Conservation (phyloP, 805 yeast species). For the Candida schatavii region DNA sequence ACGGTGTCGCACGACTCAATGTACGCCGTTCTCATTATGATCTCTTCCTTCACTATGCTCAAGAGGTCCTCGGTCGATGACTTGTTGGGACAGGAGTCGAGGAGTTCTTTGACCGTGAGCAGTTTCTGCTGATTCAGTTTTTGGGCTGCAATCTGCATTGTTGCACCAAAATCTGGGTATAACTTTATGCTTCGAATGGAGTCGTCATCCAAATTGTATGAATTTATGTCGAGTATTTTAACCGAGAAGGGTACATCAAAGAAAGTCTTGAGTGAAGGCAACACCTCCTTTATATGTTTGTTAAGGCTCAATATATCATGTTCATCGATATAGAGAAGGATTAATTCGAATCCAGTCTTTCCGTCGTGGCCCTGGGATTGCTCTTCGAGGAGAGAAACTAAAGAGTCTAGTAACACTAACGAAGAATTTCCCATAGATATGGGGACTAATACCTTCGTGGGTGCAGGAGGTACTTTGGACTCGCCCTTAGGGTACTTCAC, state of each 20-base stretch:
- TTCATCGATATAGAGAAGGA: constrained; percentile 50
- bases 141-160: constrained; percentile 6
- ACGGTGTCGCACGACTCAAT: constrained; percentile 51
- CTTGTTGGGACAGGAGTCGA: constrained; percentile 44
- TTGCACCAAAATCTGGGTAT: constrained; percentile 24
- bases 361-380: constrained; percentile 65
- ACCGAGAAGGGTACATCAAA: constrained; percentile 20
- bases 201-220: constrained; percentile 31
- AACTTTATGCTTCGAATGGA: constrained; percentile 30
- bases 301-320: constrained; percentile 15
- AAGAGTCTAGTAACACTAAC: constrained; percentile 63
- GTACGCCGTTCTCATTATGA: constrained; percentile 47
- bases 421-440: constrained; percentile 69
- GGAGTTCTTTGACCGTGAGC: constrained; percentile 27
- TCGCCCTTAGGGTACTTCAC: constrained; percentile 53
- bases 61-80: constrained; percentile 67
- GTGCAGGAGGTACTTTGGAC: constrained; percentile 3
- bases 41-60: constrained; percentile 43
- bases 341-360: constrained; percentile 61
- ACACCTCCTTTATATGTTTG: constrained; percentile 12
- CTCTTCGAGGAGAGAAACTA: constrained; percentile 57
- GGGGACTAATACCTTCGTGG: constrained; percentile 53
- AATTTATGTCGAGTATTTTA: constrained; percentile 40
- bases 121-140: constrained; percentile 6
- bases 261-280: constrained; percentile 15